phyloP scores from a whole-genome alignment of 768 basidiomycete genomes.

The Cubamyces lactineus region DNA sequence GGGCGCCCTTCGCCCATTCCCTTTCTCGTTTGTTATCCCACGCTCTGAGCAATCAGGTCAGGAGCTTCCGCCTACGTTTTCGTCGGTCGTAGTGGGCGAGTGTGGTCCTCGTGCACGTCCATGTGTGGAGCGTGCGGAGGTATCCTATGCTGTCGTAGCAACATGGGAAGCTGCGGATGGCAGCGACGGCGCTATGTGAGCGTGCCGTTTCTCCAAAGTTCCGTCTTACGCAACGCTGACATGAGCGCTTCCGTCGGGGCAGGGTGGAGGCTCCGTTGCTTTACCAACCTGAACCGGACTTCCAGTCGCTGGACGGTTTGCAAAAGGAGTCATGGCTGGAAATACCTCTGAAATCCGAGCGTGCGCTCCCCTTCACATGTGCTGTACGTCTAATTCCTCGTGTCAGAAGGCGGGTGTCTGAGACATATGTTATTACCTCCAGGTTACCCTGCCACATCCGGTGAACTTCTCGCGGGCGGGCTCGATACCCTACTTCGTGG shows the following conservation, averaged over 20 bases:
- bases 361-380: constrained; percentile 62
- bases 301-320: constrained; percentile 57
- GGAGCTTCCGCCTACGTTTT: constrained; percentile 66
- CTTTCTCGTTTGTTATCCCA: constrained; percentile 63
- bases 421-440: background rate
- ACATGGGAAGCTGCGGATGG: constrained; percentile 60
- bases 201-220: background rate
- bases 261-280: constrained; percentile 71
- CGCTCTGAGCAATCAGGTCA: constrained; percentile 51
- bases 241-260: constrained; percentile 12
- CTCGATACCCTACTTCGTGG: constrained; percentile 72
- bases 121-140: constrained; percentile 41
- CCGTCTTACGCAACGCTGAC: constrained; percentile 7
- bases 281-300: constrained; percentile 60
- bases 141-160: constrained; percentile 59
- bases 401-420: constrained; percentile 2
- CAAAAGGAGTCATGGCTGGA: constrained; percentile 66
- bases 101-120: constrained; percentile 32
- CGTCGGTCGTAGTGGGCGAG: constrained; percentile 39
- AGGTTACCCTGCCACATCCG: constrained; percentile 69
- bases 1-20: constrained; percentile 33
- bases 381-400: constrained; percentile 50
- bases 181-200: constrained; percentile 53
- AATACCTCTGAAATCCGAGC: constrained; percentile 64
- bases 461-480: constrained; percentile 62